phyloP scores from a whole-genome alignment of 192 early-diverging fungal genomes.

The Rhizoclosmatium globosum region DNA sequence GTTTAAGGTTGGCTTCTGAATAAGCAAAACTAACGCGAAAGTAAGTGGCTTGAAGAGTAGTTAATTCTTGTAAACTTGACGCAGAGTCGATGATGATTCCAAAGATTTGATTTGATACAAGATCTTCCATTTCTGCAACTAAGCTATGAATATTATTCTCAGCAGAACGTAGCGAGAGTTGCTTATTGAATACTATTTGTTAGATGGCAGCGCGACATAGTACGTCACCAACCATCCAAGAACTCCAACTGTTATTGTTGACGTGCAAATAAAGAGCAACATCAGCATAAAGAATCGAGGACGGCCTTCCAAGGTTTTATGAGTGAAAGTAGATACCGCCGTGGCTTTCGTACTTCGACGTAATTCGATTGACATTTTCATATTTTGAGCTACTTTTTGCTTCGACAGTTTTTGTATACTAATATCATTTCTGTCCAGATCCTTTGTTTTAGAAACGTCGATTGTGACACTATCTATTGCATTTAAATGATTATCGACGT shows the following conservation, averaged over 20 bases:
- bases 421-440: too few species aligned
- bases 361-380: too few species aligned
- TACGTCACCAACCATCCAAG: background rate
- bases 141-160: background rate
- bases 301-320: background rate
- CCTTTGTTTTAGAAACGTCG: too few species aligned
- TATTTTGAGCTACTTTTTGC: too few species aligned
- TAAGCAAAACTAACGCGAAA: background rate
- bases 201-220: too few species aligned
- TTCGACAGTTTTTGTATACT: too few species aligned
- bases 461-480: too few species aligned
- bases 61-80: background rate
- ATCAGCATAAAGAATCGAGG: background rate
- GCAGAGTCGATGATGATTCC: background rate
- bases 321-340: background rate
- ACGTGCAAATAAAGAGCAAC: background rate
- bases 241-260: background rate
- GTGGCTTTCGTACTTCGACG: too few species aligned
- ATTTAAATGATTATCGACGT: too few species aligned
- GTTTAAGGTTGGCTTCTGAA: background rate
- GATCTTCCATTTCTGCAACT: background rate
- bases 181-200: background rate
- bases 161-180: background rate
- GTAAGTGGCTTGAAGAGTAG: background rate
- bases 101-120: background rate